Conservation (phyloP, 805 yeast species). For the Cyberlindnera mrakii region DNA sequence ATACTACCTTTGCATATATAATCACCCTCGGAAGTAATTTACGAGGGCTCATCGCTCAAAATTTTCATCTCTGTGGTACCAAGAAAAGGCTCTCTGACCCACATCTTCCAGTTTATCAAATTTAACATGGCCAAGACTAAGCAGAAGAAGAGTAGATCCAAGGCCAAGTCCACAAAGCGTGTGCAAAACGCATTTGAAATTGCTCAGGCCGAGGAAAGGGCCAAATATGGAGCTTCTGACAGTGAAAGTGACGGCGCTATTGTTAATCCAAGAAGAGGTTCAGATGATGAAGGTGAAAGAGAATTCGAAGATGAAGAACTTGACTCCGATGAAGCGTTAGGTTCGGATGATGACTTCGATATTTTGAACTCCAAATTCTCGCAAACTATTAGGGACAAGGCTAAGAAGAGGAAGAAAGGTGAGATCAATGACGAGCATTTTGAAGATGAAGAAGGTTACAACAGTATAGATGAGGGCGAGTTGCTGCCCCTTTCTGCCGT, state of each 20-base stretch:
- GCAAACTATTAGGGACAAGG: conserved; percentile 58
- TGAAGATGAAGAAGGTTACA: conserved; percentile 56
- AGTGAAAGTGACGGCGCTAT: conserved; percentile 32
- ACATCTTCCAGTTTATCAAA: not conserved
- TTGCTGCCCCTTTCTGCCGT: conserved; percentile 77
- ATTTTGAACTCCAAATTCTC: conserved; percentile 60
- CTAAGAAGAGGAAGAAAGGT: conserved; percentile 29
- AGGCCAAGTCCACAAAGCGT: conserved; percentile 28
- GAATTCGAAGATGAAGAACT: conserved; percentile 58
- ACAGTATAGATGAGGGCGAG: conserved; percentile 70
- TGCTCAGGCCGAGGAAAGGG: conserved; percentile 26
- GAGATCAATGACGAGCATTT: conserved; percentile 22
- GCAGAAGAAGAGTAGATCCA: conserved; percentile 4
- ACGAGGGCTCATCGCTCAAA: conserved; percentile 8
- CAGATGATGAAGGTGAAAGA: conserved; percentile 24
- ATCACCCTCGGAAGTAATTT: not conserved
- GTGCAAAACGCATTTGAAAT: conserved; percentile 47
- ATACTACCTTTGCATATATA: no score
- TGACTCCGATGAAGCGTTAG: conserved; percentile 85
- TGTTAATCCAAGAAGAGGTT: conserved; percentile 28
- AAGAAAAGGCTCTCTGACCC: not conserved
- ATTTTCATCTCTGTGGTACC: not conserved
- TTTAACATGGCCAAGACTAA: conserved; percentile 5
- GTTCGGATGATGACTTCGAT: conserved; percentile 71
- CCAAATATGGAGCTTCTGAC: conserved; percentile 14